These are phyloP conservation scores for Scutellaria minor DNA, from an alignment of 257 asterid genomes.

Conservation along the genomic window DNA sequence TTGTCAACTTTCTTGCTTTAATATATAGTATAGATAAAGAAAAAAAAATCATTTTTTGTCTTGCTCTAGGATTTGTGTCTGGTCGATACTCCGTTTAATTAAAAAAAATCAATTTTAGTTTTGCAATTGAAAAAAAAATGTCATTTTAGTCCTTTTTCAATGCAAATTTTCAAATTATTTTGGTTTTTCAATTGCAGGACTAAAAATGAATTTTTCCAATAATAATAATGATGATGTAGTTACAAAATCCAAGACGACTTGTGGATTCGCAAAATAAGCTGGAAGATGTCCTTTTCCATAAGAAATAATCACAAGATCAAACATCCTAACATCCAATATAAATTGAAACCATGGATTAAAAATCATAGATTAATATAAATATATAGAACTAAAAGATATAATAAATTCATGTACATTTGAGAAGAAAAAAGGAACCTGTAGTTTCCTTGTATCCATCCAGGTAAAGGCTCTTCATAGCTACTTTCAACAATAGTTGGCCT, in stretches of 20 bases:
- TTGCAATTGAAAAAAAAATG: no score
- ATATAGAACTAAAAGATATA: no score
- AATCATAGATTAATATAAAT: neutral
- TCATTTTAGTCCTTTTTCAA: no score
- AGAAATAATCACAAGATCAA: slow-evolving; percentile 32
- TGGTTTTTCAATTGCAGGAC: no score
- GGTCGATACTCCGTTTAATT: no score
- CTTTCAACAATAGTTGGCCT: slow-evolving; percentile 44
- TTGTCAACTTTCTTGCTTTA: no score
- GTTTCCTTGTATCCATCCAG: slow-evolving; percentile 56
- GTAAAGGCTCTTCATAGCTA: slow-evolving; percentile 38
- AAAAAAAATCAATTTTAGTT: no score
- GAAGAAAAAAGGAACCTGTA: slow-evolving; percentile 26
- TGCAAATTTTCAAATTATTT: no score
- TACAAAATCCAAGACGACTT: slow-evolving; percentile 24
- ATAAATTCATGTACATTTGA: neutral
- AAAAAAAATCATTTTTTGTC: no score
- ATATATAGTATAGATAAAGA: no score
- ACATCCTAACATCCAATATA: slow-evolving; percentile 19
- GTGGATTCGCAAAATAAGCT: slow-evolving; percentile 25
- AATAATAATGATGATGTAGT: neutral
- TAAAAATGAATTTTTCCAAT: no score
- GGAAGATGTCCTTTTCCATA: slow-evolving; percentile 42
- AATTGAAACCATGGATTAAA: neutral
- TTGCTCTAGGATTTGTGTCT: no score